Percentiles rank a stretch among this genome's conserved stretches.
phyloP scores from a whole-genome alignment of 805 yeast genomes.

The Saccharomycopsis capsularis region DNA sequence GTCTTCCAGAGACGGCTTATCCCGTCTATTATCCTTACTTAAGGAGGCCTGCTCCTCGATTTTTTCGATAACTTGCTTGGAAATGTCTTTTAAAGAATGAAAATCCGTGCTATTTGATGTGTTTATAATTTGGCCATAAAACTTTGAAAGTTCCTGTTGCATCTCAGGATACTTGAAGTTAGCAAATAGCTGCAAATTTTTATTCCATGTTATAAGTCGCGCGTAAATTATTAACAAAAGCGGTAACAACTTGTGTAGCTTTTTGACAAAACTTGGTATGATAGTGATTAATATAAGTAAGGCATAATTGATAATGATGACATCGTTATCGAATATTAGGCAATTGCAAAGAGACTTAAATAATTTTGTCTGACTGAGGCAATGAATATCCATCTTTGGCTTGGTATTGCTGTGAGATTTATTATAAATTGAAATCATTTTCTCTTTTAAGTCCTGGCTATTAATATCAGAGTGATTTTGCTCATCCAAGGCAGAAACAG shows the following conservation, averaged over 20 bases:
- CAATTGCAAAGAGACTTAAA: slow-evolving; percentile 12
- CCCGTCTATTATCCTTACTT: not conserved
- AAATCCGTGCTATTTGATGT: not conserved
- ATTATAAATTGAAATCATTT: slow-evolving; percentile 2
- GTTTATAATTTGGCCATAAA: not conserved
- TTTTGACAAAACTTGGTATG: slow-evolving; percentile 8
- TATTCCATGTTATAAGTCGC: slow-evolving; percentile 14
- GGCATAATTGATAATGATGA: slow-evolving; percentile 10
- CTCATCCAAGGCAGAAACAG: not conserved
- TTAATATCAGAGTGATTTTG: not conserved
- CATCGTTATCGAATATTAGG: slow-evolving; percentile 18
- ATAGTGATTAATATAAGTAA: slow-evolving; percentile 9
- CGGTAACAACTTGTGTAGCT: slow-evolving; percentile 5
- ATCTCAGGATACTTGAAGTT: slow-evolving; percentile 4
- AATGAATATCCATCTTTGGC: slow-evolving; percentile 3
- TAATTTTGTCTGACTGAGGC: slow-evolving; percentile 3
- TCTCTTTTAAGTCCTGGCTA: slow-evolving; percentile 1
- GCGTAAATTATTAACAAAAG: slow-evolving; percentile 9
- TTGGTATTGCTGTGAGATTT: not conserved
- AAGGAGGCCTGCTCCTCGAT: not conserved
- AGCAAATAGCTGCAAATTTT: slow-evolving; percentile 11
- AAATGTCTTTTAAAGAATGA: not conserved
- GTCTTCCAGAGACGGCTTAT: not conserved
- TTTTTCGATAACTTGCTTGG: not conserved
- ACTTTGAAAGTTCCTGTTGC: not conserved